Evolutionary conservation across 768 basidiomycete species (phyloP).

Genomic region (Leucocoprinus sp.): DNA sequence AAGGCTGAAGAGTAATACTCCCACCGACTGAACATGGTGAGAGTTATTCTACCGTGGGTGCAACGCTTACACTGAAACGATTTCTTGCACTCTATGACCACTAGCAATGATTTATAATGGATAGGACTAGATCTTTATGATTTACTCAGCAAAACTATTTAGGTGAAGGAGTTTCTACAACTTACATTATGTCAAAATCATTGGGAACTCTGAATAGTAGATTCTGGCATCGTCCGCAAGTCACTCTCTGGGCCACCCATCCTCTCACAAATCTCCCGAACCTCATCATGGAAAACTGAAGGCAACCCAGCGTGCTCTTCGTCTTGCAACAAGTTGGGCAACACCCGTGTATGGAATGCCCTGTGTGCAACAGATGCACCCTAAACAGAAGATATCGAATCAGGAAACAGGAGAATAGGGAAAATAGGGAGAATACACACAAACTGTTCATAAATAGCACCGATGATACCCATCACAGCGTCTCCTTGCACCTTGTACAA

Average conservation of each 20-base stretch:
- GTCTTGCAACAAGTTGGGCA: constrained; percentile 31
- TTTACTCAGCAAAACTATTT: not conserved
- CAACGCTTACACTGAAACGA: not conserved
- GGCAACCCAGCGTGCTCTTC: constrained; percentile 32
- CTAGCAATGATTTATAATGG: constrained; percentile 3
- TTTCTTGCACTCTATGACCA: constrained; percentile 2
- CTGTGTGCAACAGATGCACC: constrained; percentile 41
- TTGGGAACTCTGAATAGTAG: not conserved
- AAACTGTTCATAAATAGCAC: constrained; percentile 73
- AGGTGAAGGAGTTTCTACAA: not conserved
- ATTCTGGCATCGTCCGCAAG: not conserved
- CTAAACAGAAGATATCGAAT: constrained; percentile 19
- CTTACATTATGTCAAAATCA: constrained; percentile 19
- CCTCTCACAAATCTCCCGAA: constrained; percentile 29
- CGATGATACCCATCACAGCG: constrained; percentile 66
- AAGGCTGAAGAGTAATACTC: too few species aligned
- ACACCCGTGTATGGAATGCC: constrained; percentile 40
- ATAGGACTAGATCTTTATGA: constrained; percentile 1
- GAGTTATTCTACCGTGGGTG: too few species aligned
- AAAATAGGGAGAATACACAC: constrained; percentile 32
- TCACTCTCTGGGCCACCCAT: constrained; percentile 42
- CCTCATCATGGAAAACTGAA: constrained; percentile 41
- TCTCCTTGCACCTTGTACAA: constrained; percentile 75
- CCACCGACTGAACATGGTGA: too few species aligned
- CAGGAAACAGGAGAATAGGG: not conserved